Evolutionary conservation across 805 yeast species (phyloP).

Genomic region (Wickerhamomyces chaumierensis): DNA sequence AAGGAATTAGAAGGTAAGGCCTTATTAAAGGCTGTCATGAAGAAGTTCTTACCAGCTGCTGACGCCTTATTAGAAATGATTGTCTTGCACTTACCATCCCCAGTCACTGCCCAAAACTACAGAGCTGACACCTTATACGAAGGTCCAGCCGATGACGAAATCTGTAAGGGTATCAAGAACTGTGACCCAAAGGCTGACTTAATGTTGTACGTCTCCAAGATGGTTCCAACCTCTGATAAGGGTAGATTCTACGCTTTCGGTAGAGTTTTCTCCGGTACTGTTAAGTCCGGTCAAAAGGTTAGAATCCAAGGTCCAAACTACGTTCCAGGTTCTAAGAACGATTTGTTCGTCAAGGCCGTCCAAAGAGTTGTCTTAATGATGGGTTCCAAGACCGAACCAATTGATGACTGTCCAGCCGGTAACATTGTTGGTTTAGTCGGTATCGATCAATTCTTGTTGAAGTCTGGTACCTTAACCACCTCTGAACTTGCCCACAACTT

Average conservation of each 20-base stretch:
- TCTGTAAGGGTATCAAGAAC: slow-evolving; percentile 87
- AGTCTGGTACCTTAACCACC: slow-evolving; percentile 98
- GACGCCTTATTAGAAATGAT: slow-evolving; percentile 99
- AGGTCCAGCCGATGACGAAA: slow-evolving; percentile 93
- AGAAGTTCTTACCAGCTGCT: slow-evolving; percentile 99
- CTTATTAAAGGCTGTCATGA: slow-evolving; percentile 95
- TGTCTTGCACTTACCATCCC: slow-evolving; percentile 96
- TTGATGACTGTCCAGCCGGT: slow-evolving; percentile 99
- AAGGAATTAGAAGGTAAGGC: slow-evolving; percentile 99
- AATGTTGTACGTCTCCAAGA: slow-evolving; percentile 99
- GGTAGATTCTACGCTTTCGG: slow-evolving; percentile 99
- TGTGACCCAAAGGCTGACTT: slow-evolving; percentile 98
- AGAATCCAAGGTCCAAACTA: slow-evolving; percentile 99
- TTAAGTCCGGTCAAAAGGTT: slow-evolving; percentile 96
- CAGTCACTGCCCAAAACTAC: slow-evolving; percentile 98
- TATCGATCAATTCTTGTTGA: slow-evolving; percentile 98
- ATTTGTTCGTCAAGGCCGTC: slow-evolving; percentile 90
- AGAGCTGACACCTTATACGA: slow-evolving; percentile 99
- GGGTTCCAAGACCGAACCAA: slow-evolving; percentile 98
- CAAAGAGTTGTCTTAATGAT: slow-evolving; percentile 99
- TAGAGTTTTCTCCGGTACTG: slow-evolving; percentile 99
- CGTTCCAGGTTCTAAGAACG: slow-evolving; percentile 97
- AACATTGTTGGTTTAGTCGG: slow-evolving; percentile 99
- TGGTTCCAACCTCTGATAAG: slow-evolving; percentile 99
- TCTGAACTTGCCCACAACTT: slow-evolving; percentile 95